These are phyloP conservation scores for Tieghemiomyces parasiticus DNA, from an alignment of 192 early-diverging fungal species.

Conservation along the genomic window DNA sequence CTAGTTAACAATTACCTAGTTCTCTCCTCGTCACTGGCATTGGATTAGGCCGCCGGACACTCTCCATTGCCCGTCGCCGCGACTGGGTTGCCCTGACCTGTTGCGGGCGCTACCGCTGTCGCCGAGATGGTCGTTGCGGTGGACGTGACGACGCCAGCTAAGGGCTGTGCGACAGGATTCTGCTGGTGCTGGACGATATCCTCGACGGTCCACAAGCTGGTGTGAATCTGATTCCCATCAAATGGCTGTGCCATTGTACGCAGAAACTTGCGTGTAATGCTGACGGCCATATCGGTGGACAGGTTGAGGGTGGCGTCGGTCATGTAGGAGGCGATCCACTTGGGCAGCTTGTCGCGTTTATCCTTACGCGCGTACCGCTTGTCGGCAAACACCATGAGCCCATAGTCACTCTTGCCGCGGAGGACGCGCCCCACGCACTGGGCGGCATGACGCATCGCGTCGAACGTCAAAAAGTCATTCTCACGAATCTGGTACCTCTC, in stretches of 20 bases:
- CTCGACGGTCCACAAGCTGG: conserved; percentile 73
- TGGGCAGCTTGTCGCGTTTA: conserved; percentile 89
- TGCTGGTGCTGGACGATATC: conserved; percentile 31
- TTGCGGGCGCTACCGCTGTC: too few relatives aligned
- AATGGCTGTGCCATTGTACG: conserved; percentile 93
- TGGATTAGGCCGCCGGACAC: too few relatives aligned
- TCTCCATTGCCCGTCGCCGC: too few relatives aligned
- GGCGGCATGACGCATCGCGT: conserved; percentile 96
- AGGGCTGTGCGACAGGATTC: background rate
- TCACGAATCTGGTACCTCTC: conserved; percentile 89
- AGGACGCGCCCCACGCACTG: conserved; percentile 97
- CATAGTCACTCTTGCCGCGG: conserved; percentile 97
- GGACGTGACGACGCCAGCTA: too few relatives aligned
- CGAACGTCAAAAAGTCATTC: conserved; percentile 98
- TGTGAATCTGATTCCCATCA: conserved; percentile 64
- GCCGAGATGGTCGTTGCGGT: too few relatives aligned
- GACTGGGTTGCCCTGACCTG: too few relatives aligned
- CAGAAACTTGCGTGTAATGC: conserved; percentile 82
- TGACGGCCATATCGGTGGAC: conserved; percentile 95
- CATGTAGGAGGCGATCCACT: conserved; percentile 89
- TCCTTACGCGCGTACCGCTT: conserved; percentile 91
- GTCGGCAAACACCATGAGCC: conserved; percentile 98
- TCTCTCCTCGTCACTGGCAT: too few relatives aligned
- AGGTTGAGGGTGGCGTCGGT: conserved; percentile 78
- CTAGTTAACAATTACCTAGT: too few relatives aligned